phyloP scores from a whole-genome alignment of 2,329 filamentous ascomycete species.

The Pseudonectria buxi region DNA sequence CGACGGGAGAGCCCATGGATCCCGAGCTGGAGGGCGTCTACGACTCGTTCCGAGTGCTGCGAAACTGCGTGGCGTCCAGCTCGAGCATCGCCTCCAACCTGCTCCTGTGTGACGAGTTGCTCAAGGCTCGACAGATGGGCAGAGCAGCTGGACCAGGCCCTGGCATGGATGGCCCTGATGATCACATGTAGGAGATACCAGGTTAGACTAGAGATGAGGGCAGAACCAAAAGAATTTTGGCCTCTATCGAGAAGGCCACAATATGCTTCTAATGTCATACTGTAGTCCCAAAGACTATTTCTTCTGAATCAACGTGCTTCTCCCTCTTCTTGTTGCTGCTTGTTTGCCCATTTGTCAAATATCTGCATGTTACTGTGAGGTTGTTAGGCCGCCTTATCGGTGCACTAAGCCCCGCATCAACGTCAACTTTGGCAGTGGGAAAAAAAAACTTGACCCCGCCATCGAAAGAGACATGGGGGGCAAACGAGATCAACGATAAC shows the following conservation, averaged over 20 bases:
- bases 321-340: too few species aligned
- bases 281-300: neutral
- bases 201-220: slow-evolving; percentile 24
- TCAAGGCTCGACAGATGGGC: slow-evolving; percentile 96
- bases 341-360: too few species aligned
- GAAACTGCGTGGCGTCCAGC: slow-evolving; percentile 90
- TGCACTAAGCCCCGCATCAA: slow-evolving; percentile 26
- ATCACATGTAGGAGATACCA: slow-evolving; percentile 40
- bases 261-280: slow-evolving; percentile 6
- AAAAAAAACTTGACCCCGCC: slow-evolving; percentile 38
- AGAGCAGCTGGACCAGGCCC: slow-evolving; percentile 55
- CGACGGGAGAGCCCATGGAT: slow-evolving; percentile 89
- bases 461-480: slow-evolving; percentile 9
- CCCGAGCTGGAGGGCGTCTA: slow-evolving; percentile 87
- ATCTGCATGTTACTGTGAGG: neutral
- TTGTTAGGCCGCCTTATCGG: slow-evolving; percentile 5
- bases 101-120: slow-evolving; percentile 89
- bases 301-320: neutral
- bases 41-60: slow-evolving; percentile 90
- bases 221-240: slow-evolving; percentile 30
- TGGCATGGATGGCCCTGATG: slow-evolving; percentile 55
- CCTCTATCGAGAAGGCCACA: slow-evolving; percentile 19
- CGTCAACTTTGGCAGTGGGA: slow-evolving; percentile 11
- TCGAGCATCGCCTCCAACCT: slow-evolving; percentile 94
- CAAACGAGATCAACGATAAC: slow-evolving; percentile 8